Percentiles rank a stretch among this genome's conserved stretches.
Evolutionary conservation across 208 protist species (phyloP).

Genomic region (Crithidia thermophila): DNA sequence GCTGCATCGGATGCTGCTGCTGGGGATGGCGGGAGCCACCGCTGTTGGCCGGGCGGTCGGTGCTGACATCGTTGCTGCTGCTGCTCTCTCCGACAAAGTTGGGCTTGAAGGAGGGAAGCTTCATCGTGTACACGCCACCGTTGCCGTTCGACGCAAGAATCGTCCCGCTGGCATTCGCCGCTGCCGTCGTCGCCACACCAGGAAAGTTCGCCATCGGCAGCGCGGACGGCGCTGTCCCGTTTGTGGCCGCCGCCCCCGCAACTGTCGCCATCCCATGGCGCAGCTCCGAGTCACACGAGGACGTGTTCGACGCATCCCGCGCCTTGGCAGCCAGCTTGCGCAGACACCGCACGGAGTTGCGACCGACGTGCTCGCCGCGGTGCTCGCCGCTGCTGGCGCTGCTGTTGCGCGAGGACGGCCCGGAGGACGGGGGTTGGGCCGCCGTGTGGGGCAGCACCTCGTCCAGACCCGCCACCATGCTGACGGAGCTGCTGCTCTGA

Average conservation of each 20-base stretch:
- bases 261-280: neutral
- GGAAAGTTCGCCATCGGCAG: neutral
- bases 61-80: constrained; percentile 30
- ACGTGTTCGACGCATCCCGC: constrained; percentile 21
- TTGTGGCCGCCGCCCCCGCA: neutral
- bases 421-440: neutral
- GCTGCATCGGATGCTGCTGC: constrained; percentile 4
- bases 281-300: constrained; percentile 21
- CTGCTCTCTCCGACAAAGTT: neutral
- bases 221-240: neutral
- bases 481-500: constrained; percentile 10
- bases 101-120: constrained; percentile 15
- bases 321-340: constrained; percentile 30
- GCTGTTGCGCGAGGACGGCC: constrained; percentile 26
- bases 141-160: neutral
- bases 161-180: neutral
- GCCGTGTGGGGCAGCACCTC: constrained; percentile 11
- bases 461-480: constrained; percentile 17
- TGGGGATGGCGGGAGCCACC: neutral
- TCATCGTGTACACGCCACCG: constrained; percentile 9
- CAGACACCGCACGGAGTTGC: constrained; percentile 21
- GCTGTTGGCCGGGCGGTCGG: constrained; percentile 16
- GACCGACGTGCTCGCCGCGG: constrained; percentile 8
- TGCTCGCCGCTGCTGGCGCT: constrained; percentile 17
- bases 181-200: neutral